Evolutionary conservation across 305 asterid genomes (phyloP).

Genomic region (Nicotiana rustica): DNA sequence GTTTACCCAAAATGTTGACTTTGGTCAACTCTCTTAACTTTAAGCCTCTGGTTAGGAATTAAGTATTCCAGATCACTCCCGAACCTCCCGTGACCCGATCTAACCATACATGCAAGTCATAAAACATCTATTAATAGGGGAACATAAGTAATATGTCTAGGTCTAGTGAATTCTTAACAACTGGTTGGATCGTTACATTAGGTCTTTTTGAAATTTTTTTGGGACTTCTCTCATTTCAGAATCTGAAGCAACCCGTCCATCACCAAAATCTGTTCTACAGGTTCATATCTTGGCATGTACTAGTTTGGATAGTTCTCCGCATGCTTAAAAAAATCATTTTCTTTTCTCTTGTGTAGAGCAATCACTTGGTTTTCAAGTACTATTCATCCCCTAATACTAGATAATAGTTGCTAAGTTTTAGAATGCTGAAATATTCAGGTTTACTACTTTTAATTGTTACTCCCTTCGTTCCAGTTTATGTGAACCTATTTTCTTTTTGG

Average conservation of each 20-base stretch:
- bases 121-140: no score
- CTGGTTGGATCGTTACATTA: no score
- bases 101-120: no score
- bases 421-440: not conserved
- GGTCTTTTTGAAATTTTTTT: not conserved
- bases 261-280: not conserved
- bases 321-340: not conserved
- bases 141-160: no score
- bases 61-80: no score
- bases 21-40: no score
- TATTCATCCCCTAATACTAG: not conserved
- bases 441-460: not conserved
- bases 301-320: not conserved
- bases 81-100: no score
- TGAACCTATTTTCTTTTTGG: no score
- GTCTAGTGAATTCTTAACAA: no score
- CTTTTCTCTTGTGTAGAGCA: not conserved
- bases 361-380: not conserved
- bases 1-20: no score
- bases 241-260: not conserved
- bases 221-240: conserved; percentile 12
- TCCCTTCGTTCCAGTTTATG: no score
- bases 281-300: not conserved
- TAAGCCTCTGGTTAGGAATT: no score
- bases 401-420: conserved; percentile 3